These are phyloP conservation scores for Limnanthes douglasii DNA, from an alignment of 345 rosid species.

Conservation along the genomic window DNA sequence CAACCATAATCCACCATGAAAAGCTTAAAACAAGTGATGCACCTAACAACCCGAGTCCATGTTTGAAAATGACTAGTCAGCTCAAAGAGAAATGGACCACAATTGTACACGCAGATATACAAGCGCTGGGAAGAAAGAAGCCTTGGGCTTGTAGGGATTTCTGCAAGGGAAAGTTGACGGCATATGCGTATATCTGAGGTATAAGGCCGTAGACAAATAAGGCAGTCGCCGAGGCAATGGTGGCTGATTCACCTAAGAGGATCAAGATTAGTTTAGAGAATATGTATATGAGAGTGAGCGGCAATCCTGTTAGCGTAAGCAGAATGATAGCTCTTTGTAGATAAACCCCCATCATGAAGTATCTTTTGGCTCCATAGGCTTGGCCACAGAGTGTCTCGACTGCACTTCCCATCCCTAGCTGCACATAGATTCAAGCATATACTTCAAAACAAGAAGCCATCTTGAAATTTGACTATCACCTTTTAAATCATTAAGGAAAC, in stretches of 20 bases:
- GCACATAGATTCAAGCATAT: too few species aligned
- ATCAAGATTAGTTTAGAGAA: slow-evolving; percentile 26
- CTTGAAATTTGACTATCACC: too few species aligned
- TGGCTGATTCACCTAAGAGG: slow-evolving; percentile 22
- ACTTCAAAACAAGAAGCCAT: too few species aligned
- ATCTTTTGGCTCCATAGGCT: slow-evolving; percentile 34
- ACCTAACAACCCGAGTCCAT: slow-evolving; percentile 20
- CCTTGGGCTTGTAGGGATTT: slow-evolving; percentile 30
- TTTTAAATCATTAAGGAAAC: too few species aligned
- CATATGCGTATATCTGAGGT: slow-evolving; percentile 33
- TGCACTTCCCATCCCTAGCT: slow-evolving; percentile 51
- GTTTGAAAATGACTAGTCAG: slow-evolving; percentile 21
- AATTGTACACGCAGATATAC: slow-evolving; percentile 17
- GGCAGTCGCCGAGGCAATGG: slow-evolving; percentile 23
- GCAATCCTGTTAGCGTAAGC: slow-evolving; percentile 21
- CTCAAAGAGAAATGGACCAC: slow-evolving; percentile 17
- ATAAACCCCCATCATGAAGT: slow-evolving; percentile 30
- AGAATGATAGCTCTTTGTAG: slow-evolving; percentile 33
- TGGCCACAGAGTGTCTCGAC: slow-evolving; percentile 50
- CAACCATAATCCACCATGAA: slow-evolving; percentile 28
- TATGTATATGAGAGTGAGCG: slow-evolving; percentile 18
- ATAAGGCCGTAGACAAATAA: slow-evolving; percentile 30
- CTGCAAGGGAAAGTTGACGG: slow-evolving; percentile 31
- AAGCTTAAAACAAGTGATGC: slow-evolving; percentile 19
- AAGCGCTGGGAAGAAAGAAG: slow-evolving; percentile 25